phyloP scores from a whole-genome alignment of 1,284 basidiomycete genomes.

The Cryptococcus sp. region DNA sequence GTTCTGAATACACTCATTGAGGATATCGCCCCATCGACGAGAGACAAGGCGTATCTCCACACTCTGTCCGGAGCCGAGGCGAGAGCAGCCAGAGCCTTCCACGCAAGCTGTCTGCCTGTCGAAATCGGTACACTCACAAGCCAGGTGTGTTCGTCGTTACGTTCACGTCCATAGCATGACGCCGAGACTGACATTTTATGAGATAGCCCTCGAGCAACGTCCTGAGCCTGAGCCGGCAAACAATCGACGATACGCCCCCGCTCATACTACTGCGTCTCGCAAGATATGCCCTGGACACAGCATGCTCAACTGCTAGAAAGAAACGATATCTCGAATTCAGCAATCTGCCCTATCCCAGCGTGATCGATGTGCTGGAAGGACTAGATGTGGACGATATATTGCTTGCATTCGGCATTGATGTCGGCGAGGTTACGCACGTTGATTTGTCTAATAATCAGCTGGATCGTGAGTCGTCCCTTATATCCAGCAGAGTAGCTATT shows the following conservation, averaged over 20 bases:
- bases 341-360: slow-evolving; percentile 4
- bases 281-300: slow-evolving; percentile 1
- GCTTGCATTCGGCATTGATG: slow-evolving; percentile 4
- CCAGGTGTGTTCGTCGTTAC: too few species aligned
- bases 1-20: background rate
- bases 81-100: background rate
- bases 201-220: too few species aligned
- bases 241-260: background rate
- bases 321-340: slow-evolving; percentile 11
- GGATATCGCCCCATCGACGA: background rate
- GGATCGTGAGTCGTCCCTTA: background rate
- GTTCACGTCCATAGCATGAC: background rate
- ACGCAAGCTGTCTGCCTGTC: background rate
- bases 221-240: background rate
- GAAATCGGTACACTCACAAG: background rate
- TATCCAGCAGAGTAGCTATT: background rate
- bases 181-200: background rate
- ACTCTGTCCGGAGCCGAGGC: background rate
- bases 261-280: slow-evolving; percentile 9
- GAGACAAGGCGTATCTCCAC: background rate
- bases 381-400: slow-evolving; percentile 6
- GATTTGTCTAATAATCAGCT: slow-evolving; percentile 19
- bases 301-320: background rate
- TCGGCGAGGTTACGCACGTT: slow-evolving; percentile 3
- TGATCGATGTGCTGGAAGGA: slow-evolving; percentile 7